Evolutionary conservation across 1,284 basidiomycete species (phyloP).

Genomic region (Irpex sp.): DNA sequence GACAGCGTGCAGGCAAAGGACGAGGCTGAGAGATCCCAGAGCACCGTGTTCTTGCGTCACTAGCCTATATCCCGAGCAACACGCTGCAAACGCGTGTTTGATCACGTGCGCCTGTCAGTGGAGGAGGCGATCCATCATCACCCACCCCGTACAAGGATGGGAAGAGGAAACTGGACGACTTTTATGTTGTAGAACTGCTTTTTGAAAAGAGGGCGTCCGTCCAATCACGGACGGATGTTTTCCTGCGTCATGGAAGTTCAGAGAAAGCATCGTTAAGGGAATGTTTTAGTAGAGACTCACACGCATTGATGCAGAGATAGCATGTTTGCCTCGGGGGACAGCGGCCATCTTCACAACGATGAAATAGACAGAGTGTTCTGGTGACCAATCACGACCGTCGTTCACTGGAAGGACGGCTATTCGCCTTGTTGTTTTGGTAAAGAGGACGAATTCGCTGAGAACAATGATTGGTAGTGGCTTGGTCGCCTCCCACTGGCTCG

Average conservation of each 20-base stretch:
- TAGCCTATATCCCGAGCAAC: not conserved
- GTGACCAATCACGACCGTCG: not conserved
- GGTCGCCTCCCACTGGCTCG: not conserved
- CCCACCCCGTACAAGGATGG: not conserved
- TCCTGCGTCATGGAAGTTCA: not conserved
- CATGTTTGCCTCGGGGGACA: not conserved
- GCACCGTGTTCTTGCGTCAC: not conserved
- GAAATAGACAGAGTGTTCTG: not conserved
- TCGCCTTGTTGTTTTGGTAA: not conserved
- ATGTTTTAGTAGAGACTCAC: not conserved
- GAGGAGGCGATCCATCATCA: not conserved
- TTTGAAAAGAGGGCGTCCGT: not conserved
- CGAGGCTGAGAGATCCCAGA: not conserved
- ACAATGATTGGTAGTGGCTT: not conserved
- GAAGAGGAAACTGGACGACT: not conserved
- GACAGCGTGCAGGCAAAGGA: not conserved
- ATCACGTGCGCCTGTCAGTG: not conserved
- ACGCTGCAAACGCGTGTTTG: constrained; percentile 1
- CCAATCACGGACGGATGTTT: not conserved
- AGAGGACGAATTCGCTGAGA: not conserved
- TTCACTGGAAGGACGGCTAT: not conserved
- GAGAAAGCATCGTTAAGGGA: not conserved
- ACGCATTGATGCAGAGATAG: not conserved
- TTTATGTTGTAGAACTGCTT: not conserved
- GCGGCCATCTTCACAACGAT: not conserved